Percentiles rank a stretch among this genome's conserved stretches.
Conservation (phyloP, 176 grass and related monocot species). For the Tillandsia fasciculata region DNA sequence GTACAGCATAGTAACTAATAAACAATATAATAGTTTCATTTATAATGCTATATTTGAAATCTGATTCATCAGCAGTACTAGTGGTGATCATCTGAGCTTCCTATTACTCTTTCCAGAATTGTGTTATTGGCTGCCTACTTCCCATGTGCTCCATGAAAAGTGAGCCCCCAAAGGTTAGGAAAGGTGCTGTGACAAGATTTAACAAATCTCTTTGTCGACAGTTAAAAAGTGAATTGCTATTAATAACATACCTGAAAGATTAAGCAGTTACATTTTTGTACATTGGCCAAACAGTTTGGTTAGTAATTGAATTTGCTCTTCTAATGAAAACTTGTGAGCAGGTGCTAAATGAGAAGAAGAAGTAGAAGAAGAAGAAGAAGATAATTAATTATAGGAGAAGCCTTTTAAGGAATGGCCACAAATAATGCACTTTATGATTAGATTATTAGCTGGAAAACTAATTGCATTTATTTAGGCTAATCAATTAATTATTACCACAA, state of each 20-base stretch:
- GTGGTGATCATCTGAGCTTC: too few relatives aligned
- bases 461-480: background rate
- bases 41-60: too few relatives aligned
- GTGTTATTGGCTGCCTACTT: too few relatives aligned
- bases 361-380: background rate
- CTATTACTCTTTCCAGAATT: too few relatives aligned
- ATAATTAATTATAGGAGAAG: background rate
- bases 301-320: background rate
- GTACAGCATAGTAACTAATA: too few relatives aligned
- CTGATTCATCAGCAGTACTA: too few relatives aligned
- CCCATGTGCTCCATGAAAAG: too few relatives aligned
- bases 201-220: too few relatives aligned
- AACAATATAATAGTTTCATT: too few relatives aligned
- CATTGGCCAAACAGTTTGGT: background rate
- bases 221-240: background rate
- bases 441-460: background rate
- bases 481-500: too few relatives aligned
- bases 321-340: background rate
- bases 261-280: background rate
- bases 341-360: background rate
- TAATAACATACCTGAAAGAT: background rate
- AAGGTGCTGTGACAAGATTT: too few relatives aligned
- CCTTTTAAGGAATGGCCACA: background rate
- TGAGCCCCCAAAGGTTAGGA: too few relatives aligned
- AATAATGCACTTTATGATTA: background rate